A percentile compares a stretch with the other conserved stretches of the same genome.
phyloP scores from a whole-genome alignment of 2,329 filamentous ascomycete genomes.

The Fusarium sp. region DNA sequence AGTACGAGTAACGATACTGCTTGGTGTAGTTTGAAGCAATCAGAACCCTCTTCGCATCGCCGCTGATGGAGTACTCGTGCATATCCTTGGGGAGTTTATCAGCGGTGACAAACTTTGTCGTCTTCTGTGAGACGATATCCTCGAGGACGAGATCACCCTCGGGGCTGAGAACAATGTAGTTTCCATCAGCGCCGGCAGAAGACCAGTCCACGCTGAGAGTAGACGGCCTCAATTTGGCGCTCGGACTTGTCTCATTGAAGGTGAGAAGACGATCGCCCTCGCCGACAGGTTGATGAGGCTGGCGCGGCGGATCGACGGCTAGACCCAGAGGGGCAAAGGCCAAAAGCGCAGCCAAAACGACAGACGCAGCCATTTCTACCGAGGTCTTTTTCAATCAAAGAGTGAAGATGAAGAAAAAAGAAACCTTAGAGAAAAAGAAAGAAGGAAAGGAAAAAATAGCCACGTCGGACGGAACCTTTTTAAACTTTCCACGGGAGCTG shows the following conservation, averaged over 20 bases:
- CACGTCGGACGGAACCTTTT: background rate
- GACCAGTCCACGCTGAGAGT: conserved; percentile 69
- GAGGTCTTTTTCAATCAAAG: background rate
- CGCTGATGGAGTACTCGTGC: conserved; percentile 71
- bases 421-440: conserved; percentile 5
- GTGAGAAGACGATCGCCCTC: conserved; percentile 68
- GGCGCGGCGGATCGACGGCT: conserved; percentile 65
- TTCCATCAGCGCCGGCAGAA: conserved; percentile 69
- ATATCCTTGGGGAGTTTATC: conserved; percentile 68
- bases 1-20: conserved; percentile 77
- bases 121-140: conserved; percentile 71
- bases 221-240: conserved; percentile 60
- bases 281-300: conserved; percentile 67
- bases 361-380: conserved; percentile 26
- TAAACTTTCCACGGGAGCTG: background rate
- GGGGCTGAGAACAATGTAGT: conserved; percentile 67
- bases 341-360: conserved; percentile 35
- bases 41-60: conserved; percentile 70
- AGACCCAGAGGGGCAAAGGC: conserved; percentile 35
- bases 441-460: background rate
- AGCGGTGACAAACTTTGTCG: conserved; percentile 68
- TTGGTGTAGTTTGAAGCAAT: conserved; percentile 76
- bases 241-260: conserved; percentile 71
- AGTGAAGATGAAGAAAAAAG: background rate
- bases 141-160: conserved; percentile 70